Evolutionary conservation across 2,329 filamentous ascomycete genomes (phyloP).

Genomic region (Colletotrichum sp.): DNA sequence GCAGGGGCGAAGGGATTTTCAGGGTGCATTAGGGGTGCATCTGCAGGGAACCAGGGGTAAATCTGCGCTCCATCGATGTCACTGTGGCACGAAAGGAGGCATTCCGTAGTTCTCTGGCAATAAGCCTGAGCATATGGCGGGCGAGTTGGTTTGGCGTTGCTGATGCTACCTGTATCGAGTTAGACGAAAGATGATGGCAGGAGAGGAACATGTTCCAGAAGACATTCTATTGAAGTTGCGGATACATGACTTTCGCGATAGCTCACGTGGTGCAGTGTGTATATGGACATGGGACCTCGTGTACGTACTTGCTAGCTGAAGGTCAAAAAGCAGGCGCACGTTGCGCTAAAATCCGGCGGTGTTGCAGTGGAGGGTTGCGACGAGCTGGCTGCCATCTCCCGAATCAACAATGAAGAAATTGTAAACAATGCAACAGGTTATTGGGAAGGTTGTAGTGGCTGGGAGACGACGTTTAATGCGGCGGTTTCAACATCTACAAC

Average conservation of each 20-base stretch:
- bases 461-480: neutral
- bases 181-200: neutral
- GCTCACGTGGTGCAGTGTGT: neutral
- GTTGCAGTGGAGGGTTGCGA: neutral
- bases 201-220: neutral
- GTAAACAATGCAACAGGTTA: neutral
- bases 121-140: neutral
- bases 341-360: neutral
- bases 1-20: neutral
- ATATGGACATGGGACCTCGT: neutral
- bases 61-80: neutral
- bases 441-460: neutral
- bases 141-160: neutral
- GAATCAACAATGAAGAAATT: neutral
- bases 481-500: neutral
- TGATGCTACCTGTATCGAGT: neutral
- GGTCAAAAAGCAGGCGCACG: neutral
- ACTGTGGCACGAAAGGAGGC: neutral
- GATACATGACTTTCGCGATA: neutral
- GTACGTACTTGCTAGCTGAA: neutral
- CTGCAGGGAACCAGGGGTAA: neutral
- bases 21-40: neutral
- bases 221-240: neutral
- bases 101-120: neutral
- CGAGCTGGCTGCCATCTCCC: neutral